phyloP scores from a whole-genome alignment of 2,329 filamentous ascomycete species.

The Neonectria hederae region DNA sequence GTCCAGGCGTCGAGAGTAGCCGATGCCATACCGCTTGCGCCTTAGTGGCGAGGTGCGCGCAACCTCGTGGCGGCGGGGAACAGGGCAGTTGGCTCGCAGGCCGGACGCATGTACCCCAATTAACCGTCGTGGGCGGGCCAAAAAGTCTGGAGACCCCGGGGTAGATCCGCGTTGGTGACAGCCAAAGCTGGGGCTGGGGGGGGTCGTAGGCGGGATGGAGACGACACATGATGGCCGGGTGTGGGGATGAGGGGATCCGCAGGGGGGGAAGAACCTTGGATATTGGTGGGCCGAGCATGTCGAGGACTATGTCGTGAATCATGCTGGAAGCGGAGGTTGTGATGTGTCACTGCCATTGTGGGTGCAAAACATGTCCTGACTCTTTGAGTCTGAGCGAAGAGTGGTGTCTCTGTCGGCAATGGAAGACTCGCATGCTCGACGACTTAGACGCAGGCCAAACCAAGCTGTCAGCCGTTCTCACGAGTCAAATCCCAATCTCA shows the following conservation, averaged over 20 bases:
- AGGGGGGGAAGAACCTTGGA: background rate
- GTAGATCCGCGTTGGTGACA: background rate
- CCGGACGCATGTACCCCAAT: background rate
- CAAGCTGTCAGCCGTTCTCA: too few relatives aligned
- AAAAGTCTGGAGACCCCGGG: background rate
- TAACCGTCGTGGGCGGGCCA: background rate
- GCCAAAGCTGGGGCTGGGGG: too few relatives aligned
- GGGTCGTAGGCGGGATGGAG: background rate
- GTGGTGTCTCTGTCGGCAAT: background rate
- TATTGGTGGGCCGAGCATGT: background rate
- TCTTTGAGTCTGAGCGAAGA: background rate
- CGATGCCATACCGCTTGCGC: background rate
- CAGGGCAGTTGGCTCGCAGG: background rate
- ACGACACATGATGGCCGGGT: background rate
- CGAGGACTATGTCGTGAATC: background rate
- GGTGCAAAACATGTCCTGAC: background rate
- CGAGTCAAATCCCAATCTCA: background rate
- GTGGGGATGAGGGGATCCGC: slow-evolving; percentile 1
- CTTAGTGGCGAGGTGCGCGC: background rate
- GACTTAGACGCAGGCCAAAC: too few relatives aligned
- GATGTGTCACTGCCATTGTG: background rate
- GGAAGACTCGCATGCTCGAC: too few relatives aligned
- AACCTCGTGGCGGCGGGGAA: background rate
- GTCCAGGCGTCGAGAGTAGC: background rate
- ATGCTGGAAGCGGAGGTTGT: background rate